Percentiles rank a stretch among this genome's conserved stretches.
These are phyloP conservation scores for Kurtzmaniella natalensis DNA, from an alignment of 1,139 yeast genomes.

Conservation along the genomic window DNA sequence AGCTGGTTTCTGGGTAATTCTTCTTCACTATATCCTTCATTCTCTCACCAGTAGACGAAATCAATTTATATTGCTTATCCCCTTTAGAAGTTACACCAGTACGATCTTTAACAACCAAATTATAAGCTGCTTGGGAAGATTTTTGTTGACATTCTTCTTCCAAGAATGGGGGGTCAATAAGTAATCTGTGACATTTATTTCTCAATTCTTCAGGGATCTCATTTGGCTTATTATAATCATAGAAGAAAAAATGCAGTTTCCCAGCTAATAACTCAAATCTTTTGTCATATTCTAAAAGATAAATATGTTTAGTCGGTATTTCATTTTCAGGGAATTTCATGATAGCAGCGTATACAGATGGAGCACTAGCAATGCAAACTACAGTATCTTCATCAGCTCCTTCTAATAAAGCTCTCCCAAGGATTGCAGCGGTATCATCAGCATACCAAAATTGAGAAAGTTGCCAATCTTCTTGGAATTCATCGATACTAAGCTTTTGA, in stretches of 20 bases:
- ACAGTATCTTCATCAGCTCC: conserved; percentile 72
- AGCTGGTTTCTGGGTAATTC: conserved; percentile 59
- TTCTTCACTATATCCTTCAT: conserved; percentile 59
- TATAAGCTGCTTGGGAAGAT: conserved; percentile 65
- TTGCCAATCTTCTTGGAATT: conserved; percentile 90
- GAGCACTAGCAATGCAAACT: conserved; percentile 79
- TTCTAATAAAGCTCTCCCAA: conserved; percentile 67
- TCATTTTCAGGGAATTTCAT: conserved; percentile 45
- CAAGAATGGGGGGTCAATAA: conserved; percentile 86
- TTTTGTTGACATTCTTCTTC: conserved; percentile 78
- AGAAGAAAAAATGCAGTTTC: conserved; percentile 57
- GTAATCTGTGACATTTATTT: conserved; percentile 65
- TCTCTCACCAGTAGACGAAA: conserved; percentile 86
- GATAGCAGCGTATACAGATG: conserved; percentile 86
- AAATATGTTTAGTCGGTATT: conserved; percentile 64
- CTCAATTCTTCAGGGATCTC: conserved; percentile 54
- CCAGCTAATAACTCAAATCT: conserved; percentile 75
- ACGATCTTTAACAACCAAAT: conserved; percentile 44
- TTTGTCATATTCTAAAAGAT: conserved; percentile 71
- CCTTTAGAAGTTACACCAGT: conserved; percentile 35
- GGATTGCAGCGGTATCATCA: conserved; percentile 62
- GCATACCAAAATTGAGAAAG: conserved; percentile 87
- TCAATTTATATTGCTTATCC: conserved; percentile 43
- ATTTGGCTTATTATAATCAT: conserved; percentile 71
- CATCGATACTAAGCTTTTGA: conserved; percentile 43